Evolutionary conservation across 108 stramenopile genomes (phyloP).

Genomic region (Skeletonema costatum): DNA sequence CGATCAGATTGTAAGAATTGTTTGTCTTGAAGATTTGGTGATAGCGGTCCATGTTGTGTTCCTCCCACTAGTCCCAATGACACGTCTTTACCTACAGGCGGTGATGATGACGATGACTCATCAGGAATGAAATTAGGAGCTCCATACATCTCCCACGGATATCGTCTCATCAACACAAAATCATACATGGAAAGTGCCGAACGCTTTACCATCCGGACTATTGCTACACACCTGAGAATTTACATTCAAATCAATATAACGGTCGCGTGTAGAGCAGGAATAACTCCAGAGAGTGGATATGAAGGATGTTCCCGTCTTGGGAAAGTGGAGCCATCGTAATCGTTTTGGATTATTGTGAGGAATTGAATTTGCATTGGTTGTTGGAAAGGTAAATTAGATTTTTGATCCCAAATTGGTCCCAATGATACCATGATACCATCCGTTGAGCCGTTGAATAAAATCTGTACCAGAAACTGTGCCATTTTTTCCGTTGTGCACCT

Average conservation of each 20-base stretch:
- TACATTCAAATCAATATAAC: slow-evolving; percentile 46
- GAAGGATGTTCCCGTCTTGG: slow-evolving; percentile 55
- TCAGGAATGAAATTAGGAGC: slow-evolving; percentile 25
- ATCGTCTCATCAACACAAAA: slow-evolving; percentile 50
- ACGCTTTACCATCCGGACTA: background rate
- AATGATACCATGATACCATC: no score
- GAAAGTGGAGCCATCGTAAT: slow-evolving; percentile 48
- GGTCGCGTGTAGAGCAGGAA: slow-evolving; percentile 14
- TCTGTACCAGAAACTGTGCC: no score
- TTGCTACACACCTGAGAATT: slow-evolving; percentile 24
- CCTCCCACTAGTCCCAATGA: slow-evolving; percentile 44
- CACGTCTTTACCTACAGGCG: slow-evolving; percentile 9
- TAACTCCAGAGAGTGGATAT: slow-evolving; percentile 41
- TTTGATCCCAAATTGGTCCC: no score
- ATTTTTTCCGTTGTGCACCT: no score
- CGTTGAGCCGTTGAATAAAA: no score
- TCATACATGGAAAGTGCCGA: slow-evolving; percentile 39
- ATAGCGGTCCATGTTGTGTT: slow-evolving; percentile 40
- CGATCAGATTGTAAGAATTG: slow-evolving; percentile 1
- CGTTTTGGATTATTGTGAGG: slow-evolving; percentile 15
- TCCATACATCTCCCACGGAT: slow-evolving; percentile 54
- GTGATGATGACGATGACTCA: background rate
- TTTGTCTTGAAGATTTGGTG: slow-evolving; percentile 6
- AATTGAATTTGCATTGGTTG: background rate
- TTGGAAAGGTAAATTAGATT: no score